These are phyloP conservation scores for Echeveria elegans DNA, from an alignment of 164 flowering plant species.

Conservation along the genomic window DNA sequence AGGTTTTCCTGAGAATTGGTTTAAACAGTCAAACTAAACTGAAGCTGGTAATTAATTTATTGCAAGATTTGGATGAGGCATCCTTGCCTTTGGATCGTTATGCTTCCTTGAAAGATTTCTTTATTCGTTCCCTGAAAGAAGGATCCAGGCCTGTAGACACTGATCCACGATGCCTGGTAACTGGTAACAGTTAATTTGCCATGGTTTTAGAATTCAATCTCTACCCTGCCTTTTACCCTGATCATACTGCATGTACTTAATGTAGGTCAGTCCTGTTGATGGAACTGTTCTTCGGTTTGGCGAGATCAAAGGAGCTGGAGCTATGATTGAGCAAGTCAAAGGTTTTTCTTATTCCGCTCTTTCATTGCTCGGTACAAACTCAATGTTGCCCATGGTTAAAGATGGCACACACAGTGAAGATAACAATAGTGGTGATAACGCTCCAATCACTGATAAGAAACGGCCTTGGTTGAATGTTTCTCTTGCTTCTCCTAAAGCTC, in stretches of 20 bases:
- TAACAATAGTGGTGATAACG: conserved; percentile 18
- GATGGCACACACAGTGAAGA: conserved; percentile 25
- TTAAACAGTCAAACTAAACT: not conserved
- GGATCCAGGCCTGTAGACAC: conserved; percentile 76
- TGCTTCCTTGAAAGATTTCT: conserved; percentile 69
- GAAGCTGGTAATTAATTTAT: conserved; percentile 3
- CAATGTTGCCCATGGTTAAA: conserved; percentile 43
- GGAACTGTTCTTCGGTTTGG: conserved; percentile 79
- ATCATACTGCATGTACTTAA: not conserved
- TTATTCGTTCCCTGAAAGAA: conserved; percentile 66
- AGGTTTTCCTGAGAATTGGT: not conserved
- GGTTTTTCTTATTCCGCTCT: conserved; percentile 80
- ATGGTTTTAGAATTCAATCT: not conserved
- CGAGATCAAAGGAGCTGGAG: conserved; percentile 67
- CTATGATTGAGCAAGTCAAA: conserved; percentile 96
- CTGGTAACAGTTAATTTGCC: conserved; percentile 54
- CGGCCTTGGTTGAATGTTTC: conserved; percentile 90
- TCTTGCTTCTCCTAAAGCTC: conserved; percentile 70
- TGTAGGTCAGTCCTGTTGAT: conserved; percentile 93
- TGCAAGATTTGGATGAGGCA: conserved; percentile 76
- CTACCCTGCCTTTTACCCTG: conserved; percentile 1
- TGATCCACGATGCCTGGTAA: conserved; percentile 89
- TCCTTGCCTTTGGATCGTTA: conserved; percentile 74
- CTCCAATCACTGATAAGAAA: conserved; percentile 21
- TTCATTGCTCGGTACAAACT: conserved; percentile 74